Conservation (phyloP, 257 asterid species). For the Solanum appendiculatum region DNA sequence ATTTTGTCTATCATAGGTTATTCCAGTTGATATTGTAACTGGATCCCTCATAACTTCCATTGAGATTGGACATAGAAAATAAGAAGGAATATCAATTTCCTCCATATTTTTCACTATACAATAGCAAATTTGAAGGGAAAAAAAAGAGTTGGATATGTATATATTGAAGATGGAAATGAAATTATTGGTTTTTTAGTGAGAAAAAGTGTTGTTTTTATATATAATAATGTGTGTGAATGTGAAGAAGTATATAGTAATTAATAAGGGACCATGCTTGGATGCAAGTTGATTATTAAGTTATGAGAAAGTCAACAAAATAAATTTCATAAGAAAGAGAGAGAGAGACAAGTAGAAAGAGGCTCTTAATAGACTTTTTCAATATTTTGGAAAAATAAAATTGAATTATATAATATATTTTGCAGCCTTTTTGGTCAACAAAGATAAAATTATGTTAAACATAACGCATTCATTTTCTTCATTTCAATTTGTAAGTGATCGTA, state of each 20-base stretch:
- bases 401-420: neutral
- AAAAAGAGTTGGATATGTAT: neutral
- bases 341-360: neutral
- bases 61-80: slow-evolving; percentile 75
- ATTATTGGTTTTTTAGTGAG: neutral
- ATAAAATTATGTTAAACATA: neutral
- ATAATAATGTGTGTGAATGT: neutral
- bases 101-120: neutral
- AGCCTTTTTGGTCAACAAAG: neutral
- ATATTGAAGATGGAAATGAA: neutral
- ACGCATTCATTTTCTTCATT: neutral
- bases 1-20: slow-evolving; percentile 60
- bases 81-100: slow-evolving; percentile 43
- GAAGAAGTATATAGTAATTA: neutral
- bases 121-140: neutral
- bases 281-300: slow-evolving; percentile 9
- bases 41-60: slow-evolving; percentile 85
- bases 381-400: neutral
- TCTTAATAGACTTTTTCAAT: slow-evolving; percentile 29
- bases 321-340: slow-evolving; percentile 16
- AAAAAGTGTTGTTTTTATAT: slow-evolving; percentile 5
- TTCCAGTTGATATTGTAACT: slow-evolving; percentile 57
- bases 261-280: neutral
- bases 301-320: slow-evolving; percentile 22
- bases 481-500: neutral